Evolutionary conservation across 179 eudicot species (phyloP).

Genomic region (Camellia oleifera): DNA sequence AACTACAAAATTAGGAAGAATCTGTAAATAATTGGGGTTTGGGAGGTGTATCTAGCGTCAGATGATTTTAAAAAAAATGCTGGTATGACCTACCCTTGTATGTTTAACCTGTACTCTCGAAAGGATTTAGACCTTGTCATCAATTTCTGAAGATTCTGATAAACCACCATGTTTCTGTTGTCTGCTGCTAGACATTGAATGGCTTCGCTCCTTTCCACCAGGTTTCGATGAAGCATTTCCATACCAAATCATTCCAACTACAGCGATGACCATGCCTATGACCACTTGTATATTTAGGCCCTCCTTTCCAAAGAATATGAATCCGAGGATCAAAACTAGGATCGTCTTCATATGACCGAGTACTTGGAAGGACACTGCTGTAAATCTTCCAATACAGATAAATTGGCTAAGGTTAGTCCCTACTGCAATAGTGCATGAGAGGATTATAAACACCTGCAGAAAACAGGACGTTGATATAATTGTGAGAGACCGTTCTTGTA

Average conservation of each 20-base stretch:
- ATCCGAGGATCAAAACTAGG: conserved; percentile 46
- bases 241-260: conserved; percentile 51
- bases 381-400: conserved; percentile 56
- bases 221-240: conserved; percentile 57
- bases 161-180: conserved; percentile 19
- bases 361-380: conserved; percentile 8
- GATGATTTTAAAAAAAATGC: background rate
- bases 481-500: background rate
- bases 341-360: conserved; percentile 62
- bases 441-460: conserved; percentile 37
- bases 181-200: conserved; percentile 12
- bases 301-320: conserved; percentile 48
- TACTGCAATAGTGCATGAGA: conserved; percentile 48
- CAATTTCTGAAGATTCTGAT: conserved; percentile 37
- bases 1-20: conserved; percentile 9
- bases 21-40: background rate
- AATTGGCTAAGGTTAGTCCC: conserved; percentile 59
- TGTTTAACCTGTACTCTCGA: background rate
- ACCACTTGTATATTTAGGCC: conserved; percentile 48
- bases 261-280: conserved; percentile 48
- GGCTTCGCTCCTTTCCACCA: conserved; percentile 47
- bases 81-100: conserved; percentile 22
- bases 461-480: background rate
- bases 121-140: conserved; percentile 37
- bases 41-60: conserved; percentile 16